Evolutionary conservation across 73 alveolate species (phyloP).

Genomic region (Blepharisma japonicum): DNA sequence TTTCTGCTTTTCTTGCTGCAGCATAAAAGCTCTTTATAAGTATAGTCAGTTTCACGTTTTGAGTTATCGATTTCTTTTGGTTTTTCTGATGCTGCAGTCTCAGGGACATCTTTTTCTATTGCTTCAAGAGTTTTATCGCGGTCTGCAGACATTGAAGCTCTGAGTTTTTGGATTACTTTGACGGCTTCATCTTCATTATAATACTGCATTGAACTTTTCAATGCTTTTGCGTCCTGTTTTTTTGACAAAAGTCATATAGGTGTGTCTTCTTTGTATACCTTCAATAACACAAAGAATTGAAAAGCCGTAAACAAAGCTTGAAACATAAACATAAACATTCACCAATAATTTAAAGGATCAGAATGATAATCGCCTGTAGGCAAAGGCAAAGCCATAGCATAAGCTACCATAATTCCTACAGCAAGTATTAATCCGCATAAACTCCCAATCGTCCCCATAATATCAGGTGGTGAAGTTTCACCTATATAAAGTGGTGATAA

Average conservation of each 20-base stretch:
- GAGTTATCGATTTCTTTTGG: no score
- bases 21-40: neutral
- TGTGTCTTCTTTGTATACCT: constrained; percentile 1
- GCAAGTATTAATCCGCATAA: neutral
- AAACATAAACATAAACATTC: neutral
- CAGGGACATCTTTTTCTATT: no score
- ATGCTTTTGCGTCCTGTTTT: neutral
- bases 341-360: neutral
- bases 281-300: neutral
- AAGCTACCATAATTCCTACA: neutral
- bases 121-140: neutral
- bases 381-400: neutral
- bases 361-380: neutral
- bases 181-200: neutral
- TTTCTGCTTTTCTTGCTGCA: neutral
- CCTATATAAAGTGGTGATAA: neutral
- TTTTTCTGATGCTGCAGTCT: no score
- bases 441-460: neutral
- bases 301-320: neutral
- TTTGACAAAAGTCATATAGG: neutral
- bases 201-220: neutral
- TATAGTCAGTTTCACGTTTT: neutral
- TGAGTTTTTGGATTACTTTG: neutral
- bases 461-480: neutral
- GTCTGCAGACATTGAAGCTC: neutral